Percentiles rank a stretch among this genome's conserved stretches.
phyloP scores from a whole-genome alignment of 805 yeast genomes.

The Candida pseudofarinosa region DNA sequence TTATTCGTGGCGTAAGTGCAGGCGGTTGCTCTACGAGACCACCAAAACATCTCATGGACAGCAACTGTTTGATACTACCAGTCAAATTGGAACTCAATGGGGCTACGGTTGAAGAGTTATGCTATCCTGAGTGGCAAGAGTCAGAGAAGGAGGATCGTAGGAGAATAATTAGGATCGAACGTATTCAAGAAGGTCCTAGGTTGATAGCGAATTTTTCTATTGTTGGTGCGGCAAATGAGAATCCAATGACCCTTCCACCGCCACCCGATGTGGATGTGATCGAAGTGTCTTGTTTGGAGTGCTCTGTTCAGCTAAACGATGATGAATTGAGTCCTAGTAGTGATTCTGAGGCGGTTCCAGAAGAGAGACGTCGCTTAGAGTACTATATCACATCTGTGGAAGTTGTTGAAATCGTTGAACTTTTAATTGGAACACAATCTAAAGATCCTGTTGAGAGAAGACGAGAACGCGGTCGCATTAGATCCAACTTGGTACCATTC shows the following conservation, averaged over 20 bases:
- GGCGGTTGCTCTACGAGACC: constrained; percentile 58
- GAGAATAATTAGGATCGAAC: constrained; percentile 55
- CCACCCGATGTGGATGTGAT: constrained; percentile 46
- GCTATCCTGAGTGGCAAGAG: constrained; percentile 48
- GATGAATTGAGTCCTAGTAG: constrained; percentile 25
- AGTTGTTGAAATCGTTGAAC: constrained; percentile 61
- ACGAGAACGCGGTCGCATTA: constrained; percentile 60
- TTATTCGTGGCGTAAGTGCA: constrained; percentile 54
- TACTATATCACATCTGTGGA: constrained; percentile 64
- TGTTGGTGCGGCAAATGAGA: constrained; percentile 47
- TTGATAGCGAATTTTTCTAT: constrained; percentile 48
- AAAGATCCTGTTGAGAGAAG: constrained; percentile 50
- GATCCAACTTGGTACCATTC: constrained; percentile 63
- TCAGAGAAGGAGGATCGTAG: constrained; percentile 48
- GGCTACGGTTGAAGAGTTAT: constrained; percentile 45
- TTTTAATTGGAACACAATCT: constrained; percentile 49
- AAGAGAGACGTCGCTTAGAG: constrained; percentile 12
- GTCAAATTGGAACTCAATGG: constrained; percentile 44
- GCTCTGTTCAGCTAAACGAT: constrained; percentile 27
- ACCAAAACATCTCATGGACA: constrained; percentile 37
- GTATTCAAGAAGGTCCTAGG: constrained; percentile 46
- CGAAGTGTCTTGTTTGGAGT: constrained; percentile 58
- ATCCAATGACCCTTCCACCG: constrained; percentile 37
- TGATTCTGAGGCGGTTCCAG: constrained; percentile 17
- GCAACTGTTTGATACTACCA: constrained; percentile 35